Percentiles rank a stretch among this genome's conserved stretches.
phyloP scores from a whole-genome alignment of 345 rosid genomes.

The Citrus australasica region DNA sequence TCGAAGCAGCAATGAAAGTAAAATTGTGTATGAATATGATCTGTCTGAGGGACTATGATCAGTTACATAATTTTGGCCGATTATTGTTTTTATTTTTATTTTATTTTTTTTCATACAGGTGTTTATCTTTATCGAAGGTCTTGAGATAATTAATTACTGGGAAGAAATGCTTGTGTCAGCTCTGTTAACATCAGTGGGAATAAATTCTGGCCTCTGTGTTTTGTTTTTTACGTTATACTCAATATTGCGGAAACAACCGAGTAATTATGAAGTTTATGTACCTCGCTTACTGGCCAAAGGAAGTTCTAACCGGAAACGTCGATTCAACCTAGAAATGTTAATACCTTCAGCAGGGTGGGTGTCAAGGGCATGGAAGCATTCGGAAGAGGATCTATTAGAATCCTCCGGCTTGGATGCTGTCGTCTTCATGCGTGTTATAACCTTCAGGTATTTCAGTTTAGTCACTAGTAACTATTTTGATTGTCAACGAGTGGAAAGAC shows the following conservation, averaged over 20 bases:
- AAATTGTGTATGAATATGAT: not conserved
- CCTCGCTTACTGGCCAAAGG: constrained; percentile 79
- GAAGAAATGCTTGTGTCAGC: constrained; percentile 85
- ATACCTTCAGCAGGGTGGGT: constrained; percentile 91
- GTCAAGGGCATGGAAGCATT: constrained; percentile 57
- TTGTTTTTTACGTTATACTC: constrained; percentile 70
- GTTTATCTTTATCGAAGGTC: constrained; percentile 15
- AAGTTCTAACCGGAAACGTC: constrained; percentile 44
- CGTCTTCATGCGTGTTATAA: constrained; percentile 74
- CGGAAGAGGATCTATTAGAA: constrained; percentile 66
- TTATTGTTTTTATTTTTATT: not conserved
- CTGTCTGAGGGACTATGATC: not conserved
- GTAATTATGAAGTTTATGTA: constrained; percentile 59
- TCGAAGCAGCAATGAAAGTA: not conserved
- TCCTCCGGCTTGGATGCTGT: constrained; percentile 80
- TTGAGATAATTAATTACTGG: constrained; percentile 2
- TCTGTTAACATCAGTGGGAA: constrained; percentile 78
- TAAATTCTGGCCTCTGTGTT: constrained; percentile 76
- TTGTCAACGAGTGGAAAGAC: not conserved
- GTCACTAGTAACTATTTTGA: not conserved
- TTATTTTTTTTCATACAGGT: not conserved
- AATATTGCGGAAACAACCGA: constrained; percentile 73
- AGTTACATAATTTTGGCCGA: not conserved
- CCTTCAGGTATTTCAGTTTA: constrained; percentile 55
- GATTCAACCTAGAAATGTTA: constrained; percentile 64